Base-by-base conservation (phyloP, 23 red algal genomes). In the Gracilaria vermiculophylla region DNA sequence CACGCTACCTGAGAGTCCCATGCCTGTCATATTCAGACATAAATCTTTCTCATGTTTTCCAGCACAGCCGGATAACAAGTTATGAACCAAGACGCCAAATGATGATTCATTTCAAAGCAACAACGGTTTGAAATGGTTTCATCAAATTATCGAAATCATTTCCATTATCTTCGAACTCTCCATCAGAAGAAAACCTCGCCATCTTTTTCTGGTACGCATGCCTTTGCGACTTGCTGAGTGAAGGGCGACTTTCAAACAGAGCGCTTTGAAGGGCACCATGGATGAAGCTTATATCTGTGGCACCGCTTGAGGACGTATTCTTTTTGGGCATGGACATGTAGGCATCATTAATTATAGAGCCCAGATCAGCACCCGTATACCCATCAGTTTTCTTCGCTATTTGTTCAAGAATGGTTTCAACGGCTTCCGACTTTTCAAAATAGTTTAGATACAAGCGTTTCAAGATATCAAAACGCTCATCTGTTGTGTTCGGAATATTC, bases 311-410 rank as follows among this genome's bases (percentile, higher is more conserved):
- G 15, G 45, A 17, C 24, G 4, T 28, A 57, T 15, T 57, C 24
- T 29, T 52, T 31, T 35, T 60, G 27, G 19, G 23, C 20, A 79
- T 34, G 20, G 16, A 42, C 33, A 60, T 57, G 20, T 88, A 10
- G 2, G 84, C 72, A 62, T 88, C 84, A 88, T 88, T 88, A 41
- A 88, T 48, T 14, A 88, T 77, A 14, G 54, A 55, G 28, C 72
- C 84, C 42, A 99, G 56, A 58, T 99, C 97, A 23, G 97, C 97
- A 6, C 97, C 97, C 4, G 94, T 94, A 75, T 99, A 99, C 1
- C 97, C 97, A 31, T 87, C 90, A 4, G 94, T 96, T 23, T 87
- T 53, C 24, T 82, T 72, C 29, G 92, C 83, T 25, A 88, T 42
- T 62, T 77, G 17, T 76, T 77, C 49, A 15, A 99, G 53, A 33